A percentile compares a stretch with the other conserved stretches of the same genome.
Conservation (phyloP, 768 basidiomycete species). For the Lactifluus volemus region DNA sequence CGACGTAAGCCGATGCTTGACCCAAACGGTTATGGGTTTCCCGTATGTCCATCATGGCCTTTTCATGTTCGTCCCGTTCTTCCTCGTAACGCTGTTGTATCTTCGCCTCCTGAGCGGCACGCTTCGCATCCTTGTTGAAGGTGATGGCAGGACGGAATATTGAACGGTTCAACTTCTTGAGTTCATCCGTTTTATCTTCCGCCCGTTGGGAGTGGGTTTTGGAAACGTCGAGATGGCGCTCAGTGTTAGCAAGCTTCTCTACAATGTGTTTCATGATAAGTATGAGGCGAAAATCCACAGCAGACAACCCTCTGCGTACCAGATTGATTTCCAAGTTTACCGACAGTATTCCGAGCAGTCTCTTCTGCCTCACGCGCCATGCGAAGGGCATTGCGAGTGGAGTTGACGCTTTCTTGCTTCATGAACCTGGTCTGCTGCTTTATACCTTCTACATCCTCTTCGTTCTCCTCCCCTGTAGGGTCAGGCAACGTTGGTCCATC, state of each 20-base stretch:
- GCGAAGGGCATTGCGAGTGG: conserved; percentile 85
- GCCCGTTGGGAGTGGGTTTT: conserved; percentile 82
- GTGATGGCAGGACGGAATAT: conserved; percentile 91
- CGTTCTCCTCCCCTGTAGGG: conserved; percentile 61
- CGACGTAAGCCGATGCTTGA: conserved; percentile 52
- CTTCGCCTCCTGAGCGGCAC: conserved; percentile 77
- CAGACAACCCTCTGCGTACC: conserved; percentile 42
- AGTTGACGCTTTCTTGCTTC: conserved; percentile 88
- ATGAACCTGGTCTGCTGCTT: conserved; percentile 82
- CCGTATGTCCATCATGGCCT: conserved; percentile 75
- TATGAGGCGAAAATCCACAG: neutral
- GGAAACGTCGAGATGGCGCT: conserved; percentile 87
- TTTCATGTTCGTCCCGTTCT: conserved; percentile 76
- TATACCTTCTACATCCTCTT: conserved; percentile 90
- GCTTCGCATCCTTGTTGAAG: conserved; percentile 90
- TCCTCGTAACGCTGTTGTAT: conserved; percentile 80
- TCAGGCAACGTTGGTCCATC: conserved; percentile 46
- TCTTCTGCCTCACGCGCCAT: conserved; percentile 96
- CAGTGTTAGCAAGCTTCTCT: conserved; percentile 90
- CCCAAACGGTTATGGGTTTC: conserved; percentile 85
- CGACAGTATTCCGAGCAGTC: conserved; percentile 78
- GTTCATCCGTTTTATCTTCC: conserved; percentile 88
- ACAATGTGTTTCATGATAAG: conserved; percentile 8
- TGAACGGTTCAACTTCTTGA: conserved; percentile 88
- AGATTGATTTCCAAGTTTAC: conserved; percentile 84